Base-by-base conservation (phyloP, 192 early-diverging fungal species). In the Glomus cerebriforme region DNA sequence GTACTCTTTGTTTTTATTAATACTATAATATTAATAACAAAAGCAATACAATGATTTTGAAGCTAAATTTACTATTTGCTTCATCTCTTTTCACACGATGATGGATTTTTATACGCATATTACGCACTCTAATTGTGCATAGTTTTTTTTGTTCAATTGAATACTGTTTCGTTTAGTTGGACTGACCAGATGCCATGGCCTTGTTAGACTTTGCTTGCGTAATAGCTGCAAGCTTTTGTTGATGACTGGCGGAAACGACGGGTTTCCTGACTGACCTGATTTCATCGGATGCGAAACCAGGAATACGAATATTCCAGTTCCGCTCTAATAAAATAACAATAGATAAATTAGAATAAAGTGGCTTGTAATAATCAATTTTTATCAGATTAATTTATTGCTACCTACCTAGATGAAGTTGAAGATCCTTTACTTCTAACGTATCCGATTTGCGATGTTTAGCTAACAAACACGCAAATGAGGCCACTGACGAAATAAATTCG, bases 221-320 rank as follows among this genome's bases (percentile, higher is more conserved):
- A 26, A 94, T 90, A 12, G 91, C 91, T 26, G 85, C 84, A 37
- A 93, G 77, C 79, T 88, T 91, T 43, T 89, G 85, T 62, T 91
- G 91, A 79, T 94, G 92, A 9, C 84, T 81, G 49, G 86, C 74
- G n/a, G 91, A 87, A 27, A 92, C 86, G 3, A 83, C 83, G 9
- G 91, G 79, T 74, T 94, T 94, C 35, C 92, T 81, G n/a, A 93
- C 83, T 19, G 92, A 92, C 64, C 93, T 78, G 59, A 94, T 93
- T 79, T 92, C 91, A 81, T 94, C 93, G n/a, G 92, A 88, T 0
- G 93, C 92, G 81, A 94, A 95, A 13, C 94, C 94, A 66, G 94
- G 95, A 79, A 96, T 94, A 67, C 95, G 91, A 66, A 96, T 92
- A 71, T 95, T 96, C 93, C 93, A 96, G 79, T 93, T 96, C 22